Percentiles rank a stretch among this genome's conserved stretches.
Evolutionary conservation across 1,139 yeast genomes (phyloP).

Genomic region (Yamadazyma blattariae): DNA sequence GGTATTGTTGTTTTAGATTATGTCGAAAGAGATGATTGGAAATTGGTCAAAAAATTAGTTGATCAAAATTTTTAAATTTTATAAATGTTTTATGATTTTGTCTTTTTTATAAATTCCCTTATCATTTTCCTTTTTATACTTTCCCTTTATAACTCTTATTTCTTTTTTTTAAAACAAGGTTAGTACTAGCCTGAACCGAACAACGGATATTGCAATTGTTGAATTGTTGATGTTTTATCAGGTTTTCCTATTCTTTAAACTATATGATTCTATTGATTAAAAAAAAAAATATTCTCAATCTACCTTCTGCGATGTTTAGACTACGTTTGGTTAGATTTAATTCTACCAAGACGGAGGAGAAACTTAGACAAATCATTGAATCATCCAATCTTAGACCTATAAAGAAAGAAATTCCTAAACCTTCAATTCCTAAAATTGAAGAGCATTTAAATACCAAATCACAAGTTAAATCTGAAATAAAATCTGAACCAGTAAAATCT

Average conservation of each 20-base stretch:
- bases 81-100: not conserved
- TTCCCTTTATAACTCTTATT: not conserved
- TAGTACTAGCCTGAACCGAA: too few relatives aligned
- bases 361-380: slow-evolving; percentile 11
- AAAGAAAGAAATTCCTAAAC: not conserved
- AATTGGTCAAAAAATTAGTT: slow-evolving; percentile 49
- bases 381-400: slow-evolving; percentile 2
- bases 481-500: too few relatives aligned
- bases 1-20: slow-evolving; percentile 70
- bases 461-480: too few relatives aligned
- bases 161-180: too few relatives aligned
- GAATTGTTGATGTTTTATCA: too few relatives aligned
- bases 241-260: too few relatives aligned
- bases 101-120: not conserved
- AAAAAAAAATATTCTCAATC: too few relatives aligned
- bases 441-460: too few relatives aligned
- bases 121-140: too few relatives aligned
- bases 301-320: slow-evolving; percentile 1
- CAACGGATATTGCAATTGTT: too few relatives aligned
- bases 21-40: slow-evolving; percentile 64
- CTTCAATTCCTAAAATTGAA: not conserved
- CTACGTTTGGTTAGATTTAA: slow-evolving; percentile 6
- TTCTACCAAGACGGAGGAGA: slow-evolving; percentile 8
- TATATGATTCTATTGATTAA: too few relatives aligned
- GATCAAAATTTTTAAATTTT: slow-evolving; percentile 52